phyloP scores from a whole-genome alignment of 2,329 filamentous ascomycete species.

The Talaromyces sp. region DNA sequence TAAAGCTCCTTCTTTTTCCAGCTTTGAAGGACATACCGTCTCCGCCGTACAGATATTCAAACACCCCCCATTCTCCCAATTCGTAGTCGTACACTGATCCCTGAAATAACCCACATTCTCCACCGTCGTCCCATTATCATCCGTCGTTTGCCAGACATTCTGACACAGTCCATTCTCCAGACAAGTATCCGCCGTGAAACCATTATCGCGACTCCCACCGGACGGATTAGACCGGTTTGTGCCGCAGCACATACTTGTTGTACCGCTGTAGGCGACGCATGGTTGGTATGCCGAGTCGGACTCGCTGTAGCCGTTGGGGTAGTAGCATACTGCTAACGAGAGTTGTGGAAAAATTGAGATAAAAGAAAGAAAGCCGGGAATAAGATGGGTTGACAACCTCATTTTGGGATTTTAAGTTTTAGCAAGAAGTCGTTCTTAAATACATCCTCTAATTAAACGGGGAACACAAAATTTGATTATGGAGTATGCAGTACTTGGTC shows the following conservation, averaged over 20 bases:
- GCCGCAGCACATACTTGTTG: background rate
- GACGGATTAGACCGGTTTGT: slow-evolving; percentile 1
- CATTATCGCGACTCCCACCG: background rate
- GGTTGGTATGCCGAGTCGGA: background rate
- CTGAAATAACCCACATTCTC: background rate
- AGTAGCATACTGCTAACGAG: background rate
- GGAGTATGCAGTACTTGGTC: background rate
- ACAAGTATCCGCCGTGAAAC: slow-evolving; percentile 2
- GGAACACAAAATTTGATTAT: background rate
- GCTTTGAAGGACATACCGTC: background rate
- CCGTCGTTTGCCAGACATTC: background rate
- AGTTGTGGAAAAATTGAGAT: background rate
- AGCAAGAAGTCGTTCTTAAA: background rate
- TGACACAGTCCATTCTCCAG: slow-evolving; percentile 1
- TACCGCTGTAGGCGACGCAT: background rate
- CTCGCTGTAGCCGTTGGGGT: background rate
- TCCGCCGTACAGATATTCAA: slow-evolving; percentile 3
- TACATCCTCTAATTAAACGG: background rate
- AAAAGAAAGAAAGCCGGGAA: background rate
- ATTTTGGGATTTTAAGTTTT: background rate
- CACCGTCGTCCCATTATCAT: background rate
- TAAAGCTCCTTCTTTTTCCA: no score
- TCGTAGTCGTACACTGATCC: background rate
- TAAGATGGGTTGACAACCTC: background rate
- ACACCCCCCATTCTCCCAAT: slow-evolving; percentile 1